Conservation (phyloP, 768 basidiomycete genomes). For the Lentinula sp. region DNA sequence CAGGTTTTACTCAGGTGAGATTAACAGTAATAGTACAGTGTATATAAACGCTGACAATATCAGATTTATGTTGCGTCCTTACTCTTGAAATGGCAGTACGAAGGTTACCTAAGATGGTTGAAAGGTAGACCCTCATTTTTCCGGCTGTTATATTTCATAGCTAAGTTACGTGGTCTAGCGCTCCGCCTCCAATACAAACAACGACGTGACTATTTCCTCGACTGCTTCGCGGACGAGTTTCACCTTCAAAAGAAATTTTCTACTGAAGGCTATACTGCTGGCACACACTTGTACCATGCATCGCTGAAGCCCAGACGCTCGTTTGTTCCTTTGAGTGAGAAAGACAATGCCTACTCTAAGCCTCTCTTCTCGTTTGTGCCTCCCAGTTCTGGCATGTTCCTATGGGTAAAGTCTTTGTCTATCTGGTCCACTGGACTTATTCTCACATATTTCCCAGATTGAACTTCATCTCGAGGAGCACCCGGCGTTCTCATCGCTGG, state of each 20-base stretch:
- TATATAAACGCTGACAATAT: not conserved
- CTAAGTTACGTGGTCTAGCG: constrained; percentile 22
- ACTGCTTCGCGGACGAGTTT: constrained; percentile 58
- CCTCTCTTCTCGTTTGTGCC: constrained; percentile 65
- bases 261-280: constrained; percentile 23
- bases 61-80: constrained; percentile 55
- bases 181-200: constrained; percentile 48
- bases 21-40: not conserved
- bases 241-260: constrained; percentile 36
- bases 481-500: constrained; percentile 32
- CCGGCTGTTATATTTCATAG: not conserved
- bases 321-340: constrained; percentile 29
- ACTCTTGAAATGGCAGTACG: constrained; percentile 58
- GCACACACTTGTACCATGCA: constrained; percentile 38
- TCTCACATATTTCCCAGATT: constrained; percentile 30
- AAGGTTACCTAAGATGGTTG: constrained; percentile 76
- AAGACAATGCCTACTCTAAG: constrained; percentile 18
- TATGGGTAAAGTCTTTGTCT: constrained; percentile 40
- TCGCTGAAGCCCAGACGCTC: constrained; percentile 25
- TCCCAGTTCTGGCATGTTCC: constrained; percentile 80
- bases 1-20: constrained; percentile 61
- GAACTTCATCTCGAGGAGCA: constrained; percentile 56
- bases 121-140: constrained; percentile 36
- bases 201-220: constrained; percentile 60
- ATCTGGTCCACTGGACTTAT: not conserved